Conservation (phyloP, 305 asterid genomes). For the Fraxinus sp. region DNA sequence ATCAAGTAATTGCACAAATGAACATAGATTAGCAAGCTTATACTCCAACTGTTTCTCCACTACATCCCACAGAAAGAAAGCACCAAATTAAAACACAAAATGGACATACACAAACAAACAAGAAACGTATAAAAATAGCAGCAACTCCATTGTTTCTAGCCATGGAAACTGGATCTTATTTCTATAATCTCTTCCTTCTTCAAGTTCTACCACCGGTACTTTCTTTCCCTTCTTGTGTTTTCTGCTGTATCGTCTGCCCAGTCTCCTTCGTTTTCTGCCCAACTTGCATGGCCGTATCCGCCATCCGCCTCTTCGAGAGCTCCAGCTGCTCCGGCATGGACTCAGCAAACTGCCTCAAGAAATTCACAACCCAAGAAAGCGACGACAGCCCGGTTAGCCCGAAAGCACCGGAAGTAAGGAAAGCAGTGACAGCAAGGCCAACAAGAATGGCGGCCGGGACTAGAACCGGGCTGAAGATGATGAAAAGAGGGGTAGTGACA, state of each 20-base stretch:
- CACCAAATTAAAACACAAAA: neutral
- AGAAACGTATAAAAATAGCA: neutral
- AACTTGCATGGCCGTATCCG: conserved; percentile 45
- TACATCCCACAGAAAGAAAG: neutral
- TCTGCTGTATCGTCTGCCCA: conserved; percentile 59
- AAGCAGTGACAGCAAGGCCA: conserved; percentile 50
- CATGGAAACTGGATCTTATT: neutral
- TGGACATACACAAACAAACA: neutral
- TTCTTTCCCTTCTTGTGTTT: conserved; percentile 39
- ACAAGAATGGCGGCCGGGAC: conserved; percentile 52
- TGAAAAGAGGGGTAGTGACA: conserved; percentile 56
- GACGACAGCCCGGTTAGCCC: conserved; percentile 73
- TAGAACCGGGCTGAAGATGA: conserved; percentile 69
- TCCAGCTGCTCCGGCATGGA: conserved; percentile 52
- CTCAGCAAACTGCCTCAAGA: conserved; percentile 49
- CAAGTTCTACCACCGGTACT: conserved; percentile 8
- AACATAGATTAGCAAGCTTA: neutral
- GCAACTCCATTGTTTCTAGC: neutral
- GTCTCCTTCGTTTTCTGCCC: conserved; percentile 74
- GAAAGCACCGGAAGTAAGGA: conserved; percentile 66
- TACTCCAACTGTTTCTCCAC: neutral
- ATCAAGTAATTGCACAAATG: neutral
- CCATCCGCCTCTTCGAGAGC: conserved; percentile 56
- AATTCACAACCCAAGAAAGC: conserved; percentile 68
- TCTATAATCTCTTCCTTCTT: neutral